Evolutionary conservation across 2,329 filamentous ascomycete genomes (phyloP).

Genomic region (Ophiosphaerella korrae): DNA sequence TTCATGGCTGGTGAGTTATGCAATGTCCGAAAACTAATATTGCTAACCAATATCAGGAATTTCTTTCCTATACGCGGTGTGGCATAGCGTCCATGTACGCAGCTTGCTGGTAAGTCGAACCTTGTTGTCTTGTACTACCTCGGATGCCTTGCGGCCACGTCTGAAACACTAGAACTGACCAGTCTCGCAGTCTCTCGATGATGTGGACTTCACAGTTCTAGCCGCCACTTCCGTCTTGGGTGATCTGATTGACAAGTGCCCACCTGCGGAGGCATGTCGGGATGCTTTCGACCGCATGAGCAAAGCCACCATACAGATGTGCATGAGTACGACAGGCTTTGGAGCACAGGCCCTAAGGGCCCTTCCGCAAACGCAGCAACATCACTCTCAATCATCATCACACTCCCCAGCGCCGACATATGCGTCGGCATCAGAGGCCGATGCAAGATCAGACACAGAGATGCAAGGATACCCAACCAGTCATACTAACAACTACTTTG

Average conservation of each 20-base stretch:
- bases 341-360: constrained; percentile 53
- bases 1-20: constrained; percentile 82
- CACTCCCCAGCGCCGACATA: constrained; percentile 33
- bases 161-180: constrained; percentile 14
- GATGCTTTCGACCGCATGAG: constrained; percentile 95
- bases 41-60: constrained; percentile 58
- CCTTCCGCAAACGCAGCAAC: constrained; percentile 23
- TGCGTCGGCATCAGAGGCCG: constrained; percentile 33
- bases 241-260: constrained; percentile 92
- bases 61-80: constrained; percentile 95
- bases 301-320: constrained; percentile 95
- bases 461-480: constrained; percentile 31
- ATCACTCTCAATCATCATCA: constrained; percentile 22
- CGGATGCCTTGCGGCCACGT: constrained; percentile 1
- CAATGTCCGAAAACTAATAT: constrained; percentile 11
- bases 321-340: constrained; percentile 83
- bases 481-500: constrained; percentile 22
- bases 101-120: constrained; percentile 73
- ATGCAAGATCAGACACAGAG: constrained; percentile 43
- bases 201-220: constrained; percentile 96
- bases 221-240: constrained; percentile 90
- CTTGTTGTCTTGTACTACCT: constrained; percentile 14
- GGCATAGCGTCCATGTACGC: constrained; percentile 90
- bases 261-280: constrained; percentile 89
- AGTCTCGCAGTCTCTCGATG: constrained; percentile 72